phyloP scores from a whole-genome alignment of 129 eudicot species.

The Lactuca sativa region DNA sequence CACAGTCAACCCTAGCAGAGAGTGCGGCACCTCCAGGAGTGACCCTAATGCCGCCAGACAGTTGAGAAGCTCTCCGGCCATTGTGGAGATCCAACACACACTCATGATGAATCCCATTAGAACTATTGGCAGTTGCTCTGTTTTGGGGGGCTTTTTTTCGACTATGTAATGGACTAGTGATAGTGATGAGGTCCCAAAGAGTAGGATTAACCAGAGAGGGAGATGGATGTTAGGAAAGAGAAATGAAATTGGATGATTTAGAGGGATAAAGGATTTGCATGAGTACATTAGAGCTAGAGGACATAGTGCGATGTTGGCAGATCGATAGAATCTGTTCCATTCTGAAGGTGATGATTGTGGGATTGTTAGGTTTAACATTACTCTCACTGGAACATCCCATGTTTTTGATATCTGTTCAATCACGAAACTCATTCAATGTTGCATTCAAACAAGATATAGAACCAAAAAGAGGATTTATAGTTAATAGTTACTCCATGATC shows the following conservation, averaged over 20 bases:
- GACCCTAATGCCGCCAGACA: constrained; percentile 85
- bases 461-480: not conserved
- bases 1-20: constrained; percentile 86
- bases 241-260: constrained; percentile 64
- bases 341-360: constrained; percentile 80
- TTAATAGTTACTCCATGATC: not conserved
- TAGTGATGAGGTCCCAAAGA: constrained; percentile 70
- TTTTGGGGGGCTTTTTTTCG: constrained; percentile 84
- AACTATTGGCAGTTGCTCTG: constrained; percentile 58
- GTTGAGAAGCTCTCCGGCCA: constrained; percentile 87
- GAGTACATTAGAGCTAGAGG: constrained; percentile 82
- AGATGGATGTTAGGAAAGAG: constrained; percentile 68
- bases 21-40: constrained; percentile 67
- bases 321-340: constrained; percentile 83
- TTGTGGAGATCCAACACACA: constrained; percentile 92
- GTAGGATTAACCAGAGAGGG: constrained; percentile 86
- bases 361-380: constrained; percentile 79
- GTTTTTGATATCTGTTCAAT: constrained; percentile 56
- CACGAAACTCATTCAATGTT: constrained; percentile 2
- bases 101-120: constrained; percentile 82
- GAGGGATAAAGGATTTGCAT: constrained; percentile 78
- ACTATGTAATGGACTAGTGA: constrained; percentile 66
- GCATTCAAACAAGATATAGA: constrained; percentile 2
- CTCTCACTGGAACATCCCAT: constrained; percentile 80
- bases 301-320: constrained; percentile 86